These are phyloP conservation scores for Macrocybe sp. DNA, from an alignment of 1,284 basidiomycete genomes.

Conservation along the genomic window DNA sequence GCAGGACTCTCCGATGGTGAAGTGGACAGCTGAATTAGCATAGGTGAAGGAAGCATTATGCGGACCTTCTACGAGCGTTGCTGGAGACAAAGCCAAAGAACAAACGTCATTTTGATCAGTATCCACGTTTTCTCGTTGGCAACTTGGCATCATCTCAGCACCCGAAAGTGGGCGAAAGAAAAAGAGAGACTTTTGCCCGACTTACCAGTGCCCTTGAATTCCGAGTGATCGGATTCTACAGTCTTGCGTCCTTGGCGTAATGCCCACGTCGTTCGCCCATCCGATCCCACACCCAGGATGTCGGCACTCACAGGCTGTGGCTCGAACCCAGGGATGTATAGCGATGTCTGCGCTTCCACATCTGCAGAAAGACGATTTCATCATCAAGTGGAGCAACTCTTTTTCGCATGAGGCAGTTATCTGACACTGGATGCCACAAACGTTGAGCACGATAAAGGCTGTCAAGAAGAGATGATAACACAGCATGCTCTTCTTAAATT, in stretches of 20 bases:
- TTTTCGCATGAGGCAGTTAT: too few species aligned
- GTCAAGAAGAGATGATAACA: too few species aligned
- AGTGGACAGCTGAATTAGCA: conserved; percentile 6
- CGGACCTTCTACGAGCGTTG: conserved; percentile 10
- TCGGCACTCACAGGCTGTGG: conserved; percentile 37
- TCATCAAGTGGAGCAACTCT: conserved; percentile 1
- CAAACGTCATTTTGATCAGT: too few species aligned
- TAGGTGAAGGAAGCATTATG: conserved; percentile 8
- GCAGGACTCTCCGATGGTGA: conserved; percentile 9
- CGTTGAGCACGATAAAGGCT: too few species aligned
- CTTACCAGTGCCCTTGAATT: conserved; percentile 35
- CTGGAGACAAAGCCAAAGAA: background rate
- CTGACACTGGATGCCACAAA: too few species aligned
- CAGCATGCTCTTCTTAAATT: too few species aligned
- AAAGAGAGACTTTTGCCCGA: background rate
- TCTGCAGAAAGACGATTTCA: background rate
- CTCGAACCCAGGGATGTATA: conserved; percentile 43
- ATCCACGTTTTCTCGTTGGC: too few species aligned
- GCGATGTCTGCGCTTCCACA: conserved; percentile 23
- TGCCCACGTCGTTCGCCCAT: conserved; percentile 38
- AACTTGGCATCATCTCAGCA: too few species aligned
- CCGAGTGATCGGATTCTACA: conserved; percentile 24
- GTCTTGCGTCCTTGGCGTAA: conserved; percentile 33
- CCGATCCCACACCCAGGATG: conserved; percentile 31
- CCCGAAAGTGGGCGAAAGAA: background rate